Evolutionary conservation across 495 filamentous ascomycete species (phyloP), one percentile per base, ranked within the genome.

Genomic region (Neurospora cerealis): DNA sequence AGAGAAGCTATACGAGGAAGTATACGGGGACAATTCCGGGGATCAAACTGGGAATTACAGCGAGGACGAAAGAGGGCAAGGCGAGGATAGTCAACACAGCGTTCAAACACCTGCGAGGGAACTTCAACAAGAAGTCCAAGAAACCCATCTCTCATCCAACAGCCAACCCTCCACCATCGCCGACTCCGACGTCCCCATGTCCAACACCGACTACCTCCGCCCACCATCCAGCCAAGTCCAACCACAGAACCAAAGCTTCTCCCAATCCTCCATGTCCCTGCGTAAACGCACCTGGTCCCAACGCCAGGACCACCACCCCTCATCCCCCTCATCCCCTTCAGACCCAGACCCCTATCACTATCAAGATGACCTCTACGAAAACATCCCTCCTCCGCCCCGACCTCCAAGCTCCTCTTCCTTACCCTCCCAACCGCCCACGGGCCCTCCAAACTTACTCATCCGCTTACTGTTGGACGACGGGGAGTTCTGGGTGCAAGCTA

Each of bases 51-150:
- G 21, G 1, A 0, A 15, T 21, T 60, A 15, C 21, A 32, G 11
- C 48, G 11, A 54, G 10, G 3, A 46, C 42, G 19, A 21, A 46
- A n/a, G 8, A 19, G 15, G 0, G 2, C 40, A 8, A 46, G 44
- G 10, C 9, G n/a, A 46, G 0, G 21, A 24, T 4, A 4, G 4
- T 10, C 9, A 54, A 9, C 2, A 62, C 54, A 32, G 5, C 15
- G 13, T 0, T 3, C 0, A 19, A 9, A 17, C 1, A 66, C 6
- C 54, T 4, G 0, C 0, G 6, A 36, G 8, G 7, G 54, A 19
- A 66, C 28, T 19, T 4, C 2, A 15, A 0, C 24, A 34, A 8
- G 28, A 62, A 62, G 9, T 62, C 13, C 54, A 13, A 17, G 54
- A 34, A 62, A 34, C 28, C 15, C 5, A 62, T 4, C 13, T 62